Percentiles rank a stretch among this genome's conserved stretches.
Conservation (phyloP, 805 yeast species). For the Wickerhamiella qilinensis region DNA sequence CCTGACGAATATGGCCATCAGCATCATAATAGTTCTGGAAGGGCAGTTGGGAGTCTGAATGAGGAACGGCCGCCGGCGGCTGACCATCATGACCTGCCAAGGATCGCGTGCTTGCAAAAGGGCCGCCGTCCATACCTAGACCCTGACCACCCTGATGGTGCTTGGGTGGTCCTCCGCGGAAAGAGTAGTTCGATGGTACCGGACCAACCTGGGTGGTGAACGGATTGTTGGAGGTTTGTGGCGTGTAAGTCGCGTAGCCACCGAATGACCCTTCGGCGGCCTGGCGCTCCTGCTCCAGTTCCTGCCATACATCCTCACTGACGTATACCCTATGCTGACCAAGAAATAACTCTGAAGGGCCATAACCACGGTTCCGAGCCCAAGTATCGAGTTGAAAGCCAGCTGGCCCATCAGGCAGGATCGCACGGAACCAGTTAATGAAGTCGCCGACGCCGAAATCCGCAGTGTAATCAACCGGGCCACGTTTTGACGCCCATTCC, state of each 20-base stretch:
- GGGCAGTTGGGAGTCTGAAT: background rate
- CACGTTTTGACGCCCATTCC: conserved; percentile 25
- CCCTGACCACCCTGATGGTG: background rate
- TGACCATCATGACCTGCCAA: background rate
- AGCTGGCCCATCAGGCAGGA: conserved; percentile 17
- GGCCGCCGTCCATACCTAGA: background rate
- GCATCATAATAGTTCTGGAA: conserved; percentile 4
- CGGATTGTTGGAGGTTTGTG: background rate
- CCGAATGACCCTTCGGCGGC: conserved; percentile 2
- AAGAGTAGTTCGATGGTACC: background rate
- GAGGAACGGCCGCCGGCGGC: background rate
- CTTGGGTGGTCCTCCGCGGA: background rate
- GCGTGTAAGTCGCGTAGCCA: background rate
- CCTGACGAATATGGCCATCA: conserved; percentile 6
- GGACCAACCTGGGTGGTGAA: background rate
- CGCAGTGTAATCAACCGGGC: conserved; percentile 23
- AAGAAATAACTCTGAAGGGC: conserved; percentile 20
- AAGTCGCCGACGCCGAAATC: conserved; percentile 26
- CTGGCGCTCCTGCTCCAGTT: conserved; percentile 19
- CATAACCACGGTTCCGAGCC: conserved; percentile 22
- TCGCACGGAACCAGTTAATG: conserved; percentile 18
- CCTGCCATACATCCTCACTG: conserved; percentile 24
- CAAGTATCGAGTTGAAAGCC: conserved; percentile 19
- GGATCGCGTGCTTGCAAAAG: background rate
- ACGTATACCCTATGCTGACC: conserved; percentile 25